Base-by-base conservation (phyloP, 2,329 filamentous ascomycete genomes). In the Teratosphaeria epicoccoides region DNA sequence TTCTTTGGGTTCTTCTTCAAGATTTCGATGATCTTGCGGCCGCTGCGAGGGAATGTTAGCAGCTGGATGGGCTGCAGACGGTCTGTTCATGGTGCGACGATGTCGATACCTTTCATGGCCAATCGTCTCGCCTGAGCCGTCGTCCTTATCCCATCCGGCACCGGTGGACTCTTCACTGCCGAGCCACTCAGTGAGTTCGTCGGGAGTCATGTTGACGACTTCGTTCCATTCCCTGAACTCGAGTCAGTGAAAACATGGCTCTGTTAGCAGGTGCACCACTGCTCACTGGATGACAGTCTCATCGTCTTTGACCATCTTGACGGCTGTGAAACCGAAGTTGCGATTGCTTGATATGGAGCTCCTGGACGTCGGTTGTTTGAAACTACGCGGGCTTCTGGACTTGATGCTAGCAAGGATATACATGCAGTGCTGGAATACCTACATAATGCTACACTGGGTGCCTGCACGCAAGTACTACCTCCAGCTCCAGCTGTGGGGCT, bases 181-280 rank as follows among this genome's bases (percentile, higher is more conserved):
- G 23, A 85, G 74, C 82, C 82, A 85, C 23, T 74, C 70, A 59
- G 81, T 73, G 14, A 85, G 73, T 56, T 84, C 81, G 1, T 72
- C 65, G 1, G 80, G 71, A 10, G 73, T 76, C 81, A 85, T 84
- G 65, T 85, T 85, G 64, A 85, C 80, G 46, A 83, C 67, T 37
- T 79, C 73, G 55, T 84, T 83, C 72, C 84, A 85, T 62, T 85
- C 81, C 47, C 76, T 74, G 55, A 33, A 24, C 47, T 37, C 12
- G 14, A 7, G 22, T 56, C 26, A 49, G 25, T 47, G 33, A 17
- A n/a, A 2, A 23, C 33, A 24, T 29, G 9, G 50, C 48, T 25
- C 47, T 24, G 24, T 22, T 29, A 10, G 17, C 20, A 43, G 52
- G 17, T 43, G 43, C 44, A 40, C 14, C 50, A n/a, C 2, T 26